Percentiles rank a stretch among this genome's conserved stretches.
Evolutionary conservation across 805 yeast genomes (phyloP).

Genomic region (Candida ipomoeae): DNA sequence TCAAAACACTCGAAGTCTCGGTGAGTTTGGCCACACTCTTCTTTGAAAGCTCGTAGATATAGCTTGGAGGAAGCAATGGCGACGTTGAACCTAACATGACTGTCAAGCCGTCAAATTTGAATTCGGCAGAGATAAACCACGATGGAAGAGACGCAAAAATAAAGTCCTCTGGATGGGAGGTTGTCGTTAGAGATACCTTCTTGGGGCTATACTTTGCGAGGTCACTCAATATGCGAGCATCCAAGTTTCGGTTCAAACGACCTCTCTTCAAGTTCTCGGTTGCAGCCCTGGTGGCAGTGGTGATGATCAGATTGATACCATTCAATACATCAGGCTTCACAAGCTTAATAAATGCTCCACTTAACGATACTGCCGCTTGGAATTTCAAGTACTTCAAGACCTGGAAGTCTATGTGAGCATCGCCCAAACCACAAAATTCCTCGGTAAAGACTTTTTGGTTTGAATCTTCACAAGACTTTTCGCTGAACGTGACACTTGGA

Average conservation of each 20-base stretch:
- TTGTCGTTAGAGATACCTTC: not conserved
- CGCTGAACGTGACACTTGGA: constrained; percentile 30
- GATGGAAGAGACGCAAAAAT: constrained; percentile 27
- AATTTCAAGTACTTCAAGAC: constrained; percentile 28
- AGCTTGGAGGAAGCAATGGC: constrained; percentile 27
- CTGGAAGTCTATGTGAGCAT: constrained; percentile 19
- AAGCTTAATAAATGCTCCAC: constrained; percentile 23
- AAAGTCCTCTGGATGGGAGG: not conserved
- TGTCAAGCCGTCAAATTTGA: constrained; percentile 15
- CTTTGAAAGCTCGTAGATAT: constrained; percentile 20
- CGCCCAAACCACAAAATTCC: constrained; percentile 22
- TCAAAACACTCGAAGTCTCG: constrained; percentile 16
- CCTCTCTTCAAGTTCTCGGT: constrained; percentile 27
- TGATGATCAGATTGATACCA: constrained; percentile 30
- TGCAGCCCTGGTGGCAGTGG: constrained; percentile 22
- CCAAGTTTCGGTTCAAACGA: constrained; percentile 24
- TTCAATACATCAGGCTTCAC: constrained; percentile 27
- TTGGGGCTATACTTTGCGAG: constrained; percentile 3
- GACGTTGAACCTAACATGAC: constrained; percentile 37
- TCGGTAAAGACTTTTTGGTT: constrained; percentile 10
- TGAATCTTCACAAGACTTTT: constrained; percentile 15
- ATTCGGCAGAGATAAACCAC: constrained; percentile 29
- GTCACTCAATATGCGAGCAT: constrained; percentile 18
- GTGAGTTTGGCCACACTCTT: constrained; percentile 9
- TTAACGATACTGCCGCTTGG: constrained; percentile 19